Evolutionary conservation across 495 filamentous ascomycete genomes (phyloP).

Genomic region (Daldinia bambusicola): DNA sequence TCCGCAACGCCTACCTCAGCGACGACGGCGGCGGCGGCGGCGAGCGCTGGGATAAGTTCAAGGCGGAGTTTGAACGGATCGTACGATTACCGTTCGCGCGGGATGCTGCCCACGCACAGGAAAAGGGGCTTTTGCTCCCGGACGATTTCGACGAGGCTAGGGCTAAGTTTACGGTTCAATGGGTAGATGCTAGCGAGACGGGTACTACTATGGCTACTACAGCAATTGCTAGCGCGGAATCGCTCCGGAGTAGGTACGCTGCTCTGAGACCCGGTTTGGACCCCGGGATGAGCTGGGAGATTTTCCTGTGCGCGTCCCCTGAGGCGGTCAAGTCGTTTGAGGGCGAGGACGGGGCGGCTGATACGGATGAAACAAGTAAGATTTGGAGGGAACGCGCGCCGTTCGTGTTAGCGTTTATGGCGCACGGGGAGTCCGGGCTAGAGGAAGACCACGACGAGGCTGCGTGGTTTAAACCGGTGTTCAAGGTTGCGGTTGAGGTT

Average conservation of each 20-base stretch:
- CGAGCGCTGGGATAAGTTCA: neutral
- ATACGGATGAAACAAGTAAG: neutral
- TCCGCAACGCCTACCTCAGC: neutral
- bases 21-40: neutral
- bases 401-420: neutral
- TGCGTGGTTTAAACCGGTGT: slow-evolving; percentile 2
- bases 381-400: slow-evolving; percentile 1
- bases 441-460: neutral
- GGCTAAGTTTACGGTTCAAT: slow-evolving; percentile 1
- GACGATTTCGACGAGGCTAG: slow-evolving; percentile 10
- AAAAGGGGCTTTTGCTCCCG: neutral
- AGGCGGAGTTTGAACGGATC: neutral
- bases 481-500: slow-evolving; percentile 6
- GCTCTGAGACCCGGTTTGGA: neutral
- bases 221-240: neutral
- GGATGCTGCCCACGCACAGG: neutral
- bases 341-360: neutral
- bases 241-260: neutral
- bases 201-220: neutral
- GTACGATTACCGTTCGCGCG: neutral
- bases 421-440: neutral
- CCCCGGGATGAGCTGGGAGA: neutral
- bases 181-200: neutral
- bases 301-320: slow-evolving; percentile 10
- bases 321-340: slow-evolving; percentile 3